Conservation (phyloP, 768 basidiomycete species). For the Terana coerulea region DNA sequence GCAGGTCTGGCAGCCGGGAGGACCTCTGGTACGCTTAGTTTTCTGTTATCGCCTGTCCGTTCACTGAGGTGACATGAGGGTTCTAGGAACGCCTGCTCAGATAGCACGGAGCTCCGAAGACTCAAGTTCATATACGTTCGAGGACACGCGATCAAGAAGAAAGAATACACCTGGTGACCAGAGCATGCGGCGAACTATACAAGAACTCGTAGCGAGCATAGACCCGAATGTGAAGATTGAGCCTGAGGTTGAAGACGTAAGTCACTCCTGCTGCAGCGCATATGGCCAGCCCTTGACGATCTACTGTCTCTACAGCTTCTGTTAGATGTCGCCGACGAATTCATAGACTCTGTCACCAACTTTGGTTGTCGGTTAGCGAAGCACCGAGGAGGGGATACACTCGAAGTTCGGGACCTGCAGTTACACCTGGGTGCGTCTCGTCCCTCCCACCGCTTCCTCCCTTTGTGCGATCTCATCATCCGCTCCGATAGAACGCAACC, state of each 20-base stretch:
- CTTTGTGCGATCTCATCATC: neutral
- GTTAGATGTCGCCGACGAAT: conserved; percentile 90
- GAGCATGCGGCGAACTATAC: conserved; percentile 84
- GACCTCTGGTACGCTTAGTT: conserved; percentile 48
- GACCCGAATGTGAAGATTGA: conserved; percentile 91
- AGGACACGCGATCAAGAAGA: conserved; percentile 58
- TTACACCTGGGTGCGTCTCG: conserved; percentile 74
- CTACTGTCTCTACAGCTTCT: conserved; percentile 61
- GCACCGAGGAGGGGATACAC: conserved; percentile 81
- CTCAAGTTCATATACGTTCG: conserved; percentile 50
- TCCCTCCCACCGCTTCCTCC: neutral
- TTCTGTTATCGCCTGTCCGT: neutral
- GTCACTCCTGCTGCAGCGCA: conserved; percentile 23
- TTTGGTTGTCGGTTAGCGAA: conserved; percentile 91
- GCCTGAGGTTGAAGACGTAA: conserved; percentile 85
- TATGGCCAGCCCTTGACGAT: neutral
- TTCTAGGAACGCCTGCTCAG: conserved; percentile 67
- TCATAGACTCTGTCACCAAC: conserved; percentile 93
- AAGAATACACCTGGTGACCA: conserved; percentile 77
- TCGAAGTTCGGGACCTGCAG: conserved; percentile 96
- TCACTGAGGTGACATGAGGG: too few species aligned
- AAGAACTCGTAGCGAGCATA: conserved; percentile 85
- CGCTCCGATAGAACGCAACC: conserved; percentile 72
- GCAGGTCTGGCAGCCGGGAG: conserved; percentile 69
- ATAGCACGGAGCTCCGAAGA: conserved; percentile 63